Base-by-base conservation (phyloP, 108 stramenopile genomes). In the Cyclotella choctawhatcheeana region DNA sequence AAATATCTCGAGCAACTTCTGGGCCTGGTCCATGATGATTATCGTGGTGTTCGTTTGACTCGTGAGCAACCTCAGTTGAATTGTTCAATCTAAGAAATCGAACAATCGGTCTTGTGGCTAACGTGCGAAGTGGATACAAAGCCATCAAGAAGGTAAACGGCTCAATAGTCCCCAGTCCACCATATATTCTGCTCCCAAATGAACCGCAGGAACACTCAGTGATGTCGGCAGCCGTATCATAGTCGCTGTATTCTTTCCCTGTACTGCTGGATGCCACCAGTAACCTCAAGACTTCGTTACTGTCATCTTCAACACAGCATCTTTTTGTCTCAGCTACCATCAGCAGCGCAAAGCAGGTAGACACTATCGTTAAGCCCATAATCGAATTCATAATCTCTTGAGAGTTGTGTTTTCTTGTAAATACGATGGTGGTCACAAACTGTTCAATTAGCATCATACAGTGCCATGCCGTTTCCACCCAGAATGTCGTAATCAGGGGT, bases 91-190 rank as follows among this genome's bases (percentile, higher is more conserved):
- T 65, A 34, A 73, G 73, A 0, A 82, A 16, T 44, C 53, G 72
- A 25, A 53, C 45, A 45, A 69, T 43, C 29, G 26, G 53, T 27
- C 34, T 27, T 12, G 86, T 87, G 18, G 85, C 33, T 0, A 58
- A 34, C 55, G 83, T 90, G 13, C 94, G 89, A 12, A 92, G 51
- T 12, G 91, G 62, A 13, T 84, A 74, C 44, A 93, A 67, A 13
- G 61, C 86, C 64, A 95, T 86, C 5, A 95, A 50, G 27, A 78
- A 65, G 4, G 89, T 90, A 40, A 68, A 93, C 2, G 91, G 91
- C 64, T 95, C 94, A 45, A 95, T 87, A 10, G 31, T 71, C 13
- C 94, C 94, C 25, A 91, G 60, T 10, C 94, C 93, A 56, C 89
- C 87, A 61, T 82, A 88, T 2, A 64, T 68, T 8, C 93, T 62